Base-by-base conservation (phyloP, 176 grass and related monocot species). In the Hordeum marinum region DNA sequence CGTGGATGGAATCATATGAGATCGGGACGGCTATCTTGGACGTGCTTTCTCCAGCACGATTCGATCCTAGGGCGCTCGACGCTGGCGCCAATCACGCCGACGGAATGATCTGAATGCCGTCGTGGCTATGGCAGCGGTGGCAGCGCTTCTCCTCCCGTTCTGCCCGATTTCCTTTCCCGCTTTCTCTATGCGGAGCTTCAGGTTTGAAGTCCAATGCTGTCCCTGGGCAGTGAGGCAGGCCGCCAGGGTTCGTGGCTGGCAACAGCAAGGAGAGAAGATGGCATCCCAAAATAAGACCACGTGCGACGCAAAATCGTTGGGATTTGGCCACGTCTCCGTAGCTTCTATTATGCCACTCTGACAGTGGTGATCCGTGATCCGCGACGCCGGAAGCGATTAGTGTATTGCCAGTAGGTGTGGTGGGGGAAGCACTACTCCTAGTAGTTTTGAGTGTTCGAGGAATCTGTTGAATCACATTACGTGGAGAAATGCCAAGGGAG, bases 21-120 rank as follows among this genome's bases (percentile, higher is more conserved):
- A 83, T 83, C 45, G 54, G 63, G 6, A 13, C 58, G 80, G 84
- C 57, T 73, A 83, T 90, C 65, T 18, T 83, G 32, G 11, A 46
- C 84, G 77, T 34, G 80, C 21, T 83, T 90, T 75, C 42, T 83
- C 89, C 84, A 75, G 80, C 80, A 77, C 67, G 58, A 87, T 82
- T 17, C 34, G 43, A 75, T 68, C 36, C 17, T 43, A 18, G 32
- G 7, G 31, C 63, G 77, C 72, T 69, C 31, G 70, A 50, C 23
- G 77, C 24, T 18, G 77, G 62, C 79, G 79, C 64, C 72, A 82
- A 78, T 86, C 66, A 77, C 88, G 79, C 62, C 43, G 83, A 75
- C 45, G 12, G 70, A 25, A 46, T 34, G 78, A 26, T 26, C 63
- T 32, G 46, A 21, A 52, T 25, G 54, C 27, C 50, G 39, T 80